Evolutionary conservation across 805 yeast genomes (phyloP).

Genomic region (Candida odintsovae): DNA sequence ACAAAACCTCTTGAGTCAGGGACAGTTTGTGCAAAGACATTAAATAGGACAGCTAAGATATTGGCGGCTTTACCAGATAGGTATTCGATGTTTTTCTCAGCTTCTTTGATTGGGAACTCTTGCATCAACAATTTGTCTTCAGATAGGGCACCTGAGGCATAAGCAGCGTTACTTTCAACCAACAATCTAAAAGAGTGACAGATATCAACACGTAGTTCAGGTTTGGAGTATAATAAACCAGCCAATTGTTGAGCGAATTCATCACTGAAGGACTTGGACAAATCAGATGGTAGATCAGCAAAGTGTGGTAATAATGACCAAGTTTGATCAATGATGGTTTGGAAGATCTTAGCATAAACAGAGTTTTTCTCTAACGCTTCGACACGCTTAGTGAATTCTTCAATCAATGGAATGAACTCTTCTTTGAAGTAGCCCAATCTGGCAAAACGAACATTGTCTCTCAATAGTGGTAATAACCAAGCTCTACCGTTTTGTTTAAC

Average conservation of each 20-base stretch:
- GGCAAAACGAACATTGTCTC: slow-evolving; percentile 79
- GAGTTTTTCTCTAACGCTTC: slow-evolving; percentile 44
- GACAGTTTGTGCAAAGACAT: slow-evolving; percentile 84
- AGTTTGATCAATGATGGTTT: slow-evolving; percentile 83
- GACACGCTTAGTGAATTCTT: slow-evolving; percentile 46
- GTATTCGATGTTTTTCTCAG: slow-evolving; percentile 55
- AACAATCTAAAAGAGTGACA: slow-evolving; percentile 76
- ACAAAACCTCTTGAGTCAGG: slow-evolving; percentile 81
- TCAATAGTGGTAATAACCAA: slow-evolving; percentile 86
- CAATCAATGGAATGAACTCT: slow-evolving; percentile 61
- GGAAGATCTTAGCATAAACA: slow-evolving; percentile 68
- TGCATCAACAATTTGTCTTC: slow-evolving; percentile 55
- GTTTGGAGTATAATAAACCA: slow-evolving; percentile 66
- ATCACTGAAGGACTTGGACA: slow-evolving; percentile 57
- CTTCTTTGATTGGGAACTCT: slow-evolving; percentile 50
- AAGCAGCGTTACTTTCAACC: slow-evolving; percentile 69
- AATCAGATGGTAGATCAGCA: slow-evolving; percentile 80
- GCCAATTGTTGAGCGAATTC: slow-evolving; percentile 74
- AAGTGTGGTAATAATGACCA: slow-evolving; percentile 91
- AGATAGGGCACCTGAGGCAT: slow-evolving; percentile 51
- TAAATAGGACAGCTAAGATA: slow-evolving; percentile 79
- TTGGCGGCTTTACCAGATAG: slow-evolving; percentile 65
- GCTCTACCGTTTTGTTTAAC: slow-evolving; percentile 75
- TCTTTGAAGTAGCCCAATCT: slow-evolving; percentile 55
- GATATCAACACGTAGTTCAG: slow-evolving; percentile 70